Evolutionary conservation across 345 rosid species (phyloP).

Genomic region (Dipteronia dyeriana): DNA sequence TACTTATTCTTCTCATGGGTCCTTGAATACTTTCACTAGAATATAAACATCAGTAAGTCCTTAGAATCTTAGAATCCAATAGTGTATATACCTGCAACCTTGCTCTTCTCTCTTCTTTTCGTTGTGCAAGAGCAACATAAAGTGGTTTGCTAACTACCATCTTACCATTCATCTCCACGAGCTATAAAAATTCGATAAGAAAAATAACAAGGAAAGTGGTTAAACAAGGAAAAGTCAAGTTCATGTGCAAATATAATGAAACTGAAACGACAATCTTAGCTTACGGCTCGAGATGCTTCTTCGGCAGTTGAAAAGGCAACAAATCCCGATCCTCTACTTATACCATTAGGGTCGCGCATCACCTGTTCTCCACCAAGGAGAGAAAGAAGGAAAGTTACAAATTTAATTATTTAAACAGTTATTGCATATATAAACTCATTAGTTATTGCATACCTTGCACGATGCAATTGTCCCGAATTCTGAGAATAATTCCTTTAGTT

Average conservation of each 20-base stretch:
- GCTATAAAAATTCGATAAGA: constrained; percentile 28
- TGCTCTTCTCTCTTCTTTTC: constrained; percentile 93
- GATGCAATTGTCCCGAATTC: constrained; percentile 43
- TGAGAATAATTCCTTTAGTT: constrained; percentile 42
- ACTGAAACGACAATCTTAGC: constrained; percentile 10
- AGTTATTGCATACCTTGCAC: constrained; percentile 34
- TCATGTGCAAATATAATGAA: neutral
- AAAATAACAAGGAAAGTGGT: neutral
- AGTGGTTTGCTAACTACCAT: constrained; percentile 88
- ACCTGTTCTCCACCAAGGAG: constrained; percentile 39
- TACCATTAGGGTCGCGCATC: constrained; percentile 72
- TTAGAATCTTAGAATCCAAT: neutral
- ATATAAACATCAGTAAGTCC: neutral
- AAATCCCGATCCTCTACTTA: constrained; percentile 84
- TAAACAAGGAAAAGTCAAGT: neutral
- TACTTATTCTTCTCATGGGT: neutral
- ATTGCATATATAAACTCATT: neutral
- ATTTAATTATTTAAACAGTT: neutral
- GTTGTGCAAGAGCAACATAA: constrained; percentile 92
- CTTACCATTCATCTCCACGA: constrained; percentile 86
- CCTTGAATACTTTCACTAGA: neutral
- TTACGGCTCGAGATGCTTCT: constrained; percentile 77
- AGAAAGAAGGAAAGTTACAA: neutral
- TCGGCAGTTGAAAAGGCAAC: constrained; percentile 82
- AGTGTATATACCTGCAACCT: constrained; percentile 68